phyloP scores from a whole-genome alignment of 768 basidiomycete species.

The Kwoniella botswanensis region DNA sequence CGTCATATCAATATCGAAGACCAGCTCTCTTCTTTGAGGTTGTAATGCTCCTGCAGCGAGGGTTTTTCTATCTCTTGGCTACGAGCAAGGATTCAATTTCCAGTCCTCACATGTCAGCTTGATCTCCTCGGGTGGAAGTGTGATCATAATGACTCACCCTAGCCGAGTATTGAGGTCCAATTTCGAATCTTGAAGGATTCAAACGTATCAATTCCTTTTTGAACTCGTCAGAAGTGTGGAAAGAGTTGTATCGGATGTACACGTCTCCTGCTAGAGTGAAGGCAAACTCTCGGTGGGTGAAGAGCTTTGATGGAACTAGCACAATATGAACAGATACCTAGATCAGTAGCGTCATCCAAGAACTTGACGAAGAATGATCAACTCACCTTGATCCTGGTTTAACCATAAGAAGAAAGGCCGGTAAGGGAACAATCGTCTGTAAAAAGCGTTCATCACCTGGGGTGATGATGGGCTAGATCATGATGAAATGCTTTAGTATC shows the following conservation, averaged over 20 bases:
- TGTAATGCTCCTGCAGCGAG: constrained; percentile 71
- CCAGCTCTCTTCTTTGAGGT: constrained; percentile 84
- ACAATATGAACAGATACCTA: not conserved
- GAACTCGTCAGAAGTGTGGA: constrained; percentile 80
- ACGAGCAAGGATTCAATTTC: constrained; percentile 5
- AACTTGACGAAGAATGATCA: not conserved
- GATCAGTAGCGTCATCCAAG: not conserved
- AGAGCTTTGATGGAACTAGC: constrained; percentile 69
- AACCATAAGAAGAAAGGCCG: constrained; percentile 92
- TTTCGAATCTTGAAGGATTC: constrained; percentile 93
- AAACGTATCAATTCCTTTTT: constrained; percentile 83
- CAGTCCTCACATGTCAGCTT: too few species aligned
- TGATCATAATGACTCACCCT: constrained; percentile 64
- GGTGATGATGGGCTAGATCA: constrained; percentile 60
- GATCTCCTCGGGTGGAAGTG: too few species aligned
- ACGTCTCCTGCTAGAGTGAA: constrained; percentile 89
- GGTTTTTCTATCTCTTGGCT: constrained; percentile 91
- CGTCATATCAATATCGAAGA: constrained; percentile 99
- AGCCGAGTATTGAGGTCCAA: constrained; percentile 89
- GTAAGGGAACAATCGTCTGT: constrained; percentile 90
- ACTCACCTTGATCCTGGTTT: constrained; percentile 78
- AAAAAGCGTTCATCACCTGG: constrained; percentile 77
- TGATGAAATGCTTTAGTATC: not conserved
- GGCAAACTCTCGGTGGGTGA: constrained; percentile 93
- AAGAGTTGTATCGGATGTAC: constrained; percentile 94